These are phyloP conservation scores for Pinus albicaulis DNA, from an alignment of 75 land plant species.

Conservation along the genomic window DNA sequence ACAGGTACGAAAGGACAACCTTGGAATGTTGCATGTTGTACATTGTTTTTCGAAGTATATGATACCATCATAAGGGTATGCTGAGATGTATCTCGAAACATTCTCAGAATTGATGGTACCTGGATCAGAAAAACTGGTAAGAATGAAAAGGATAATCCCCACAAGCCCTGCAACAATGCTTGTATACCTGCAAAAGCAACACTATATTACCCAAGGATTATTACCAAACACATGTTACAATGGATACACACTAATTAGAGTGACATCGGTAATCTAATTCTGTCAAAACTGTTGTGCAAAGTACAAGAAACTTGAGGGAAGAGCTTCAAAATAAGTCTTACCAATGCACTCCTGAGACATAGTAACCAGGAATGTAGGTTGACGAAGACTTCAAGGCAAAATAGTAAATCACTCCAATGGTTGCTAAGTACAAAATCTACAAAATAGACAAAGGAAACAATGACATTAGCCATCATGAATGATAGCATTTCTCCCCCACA, in stretches of 20 bases:
- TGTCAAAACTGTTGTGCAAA: neutral
- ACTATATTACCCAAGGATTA: neutral
- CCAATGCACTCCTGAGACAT: conserved; percentile 73
- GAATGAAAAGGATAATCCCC: conserved; percentile 68
- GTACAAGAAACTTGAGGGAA: neutral
- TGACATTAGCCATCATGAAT: neutral
- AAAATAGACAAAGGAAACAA: conserved; percentile 9
- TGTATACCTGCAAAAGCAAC: conserved; percentile 53
- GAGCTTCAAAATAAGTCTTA: conserved; percentile 12
- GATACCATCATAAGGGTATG: conserved; percentile 86
- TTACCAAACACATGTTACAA: neutral
- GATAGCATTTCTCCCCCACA: neutral
- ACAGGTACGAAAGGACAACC: conserved; percentile 21
- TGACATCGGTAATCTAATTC: neutral
- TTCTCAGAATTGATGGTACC: conserved; percentile 73
- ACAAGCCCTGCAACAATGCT: conserved; percentile 67
- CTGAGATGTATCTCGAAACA: conserved; percentile 59
- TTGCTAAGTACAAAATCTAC: conserved; percentile 78
- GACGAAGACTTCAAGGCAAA: conserved; percentile 55
- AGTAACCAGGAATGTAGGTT: conserved; percentile 76
- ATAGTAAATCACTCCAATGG: conserved; percentile 72
- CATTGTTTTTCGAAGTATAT: conserved; percentile 79
- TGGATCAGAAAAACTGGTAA: conserved; percentile 95
- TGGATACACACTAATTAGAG: neutral
- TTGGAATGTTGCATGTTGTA: conserved; percentile 85